phyloP scores from a whole-genome alignment of 495 filamentous ascomycete genomes.

The Cercophora sp. region DNA sequence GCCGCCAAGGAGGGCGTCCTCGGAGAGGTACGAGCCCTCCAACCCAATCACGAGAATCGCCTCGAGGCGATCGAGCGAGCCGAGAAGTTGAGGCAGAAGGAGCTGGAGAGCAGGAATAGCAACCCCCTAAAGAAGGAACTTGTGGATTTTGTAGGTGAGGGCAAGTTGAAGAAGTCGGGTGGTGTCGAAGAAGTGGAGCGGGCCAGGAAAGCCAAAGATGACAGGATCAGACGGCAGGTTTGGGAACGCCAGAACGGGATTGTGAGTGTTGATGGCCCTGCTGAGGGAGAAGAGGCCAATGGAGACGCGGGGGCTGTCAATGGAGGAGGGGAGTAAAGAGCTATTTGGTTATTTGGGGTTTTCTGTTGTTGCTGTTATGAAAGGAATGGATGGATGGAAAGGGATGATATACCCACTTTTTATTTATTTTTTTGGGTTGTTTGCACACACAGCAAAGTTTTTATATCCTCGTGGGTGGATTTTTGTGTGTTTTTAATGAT shows the following conservation, averaged over 20 bases:
- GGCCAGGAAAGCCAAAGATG: constrained; percentile 78
- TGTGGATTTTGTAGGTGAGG: constrained; percentile 82
- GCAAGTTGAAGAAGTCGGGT: constrained; percentile 89
- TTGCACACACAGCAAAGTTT: no score
- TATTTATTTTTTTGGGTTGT: not conserved
- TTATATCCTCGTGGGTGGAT: not conserved
- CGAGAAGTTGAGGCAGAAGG: constrained; percentile 81
- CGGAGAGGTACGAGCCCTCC: constrained; percentile 88
- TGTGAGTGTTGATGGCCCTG: constrained; percentile 24
- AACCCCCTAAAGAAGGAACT: constrained; percentile 89
- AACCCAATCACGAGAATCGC: constrained; percentile 89
- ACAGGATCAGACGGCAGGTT: constrained; percentile 77
- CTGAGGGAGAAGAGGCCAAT: constrained; percentile 19
- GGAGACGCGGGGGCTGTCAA: not conserved
- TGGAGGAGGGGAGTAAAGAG: not conserved
- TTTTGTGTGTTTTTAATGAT: no score
- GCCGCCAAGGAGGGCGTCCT: constrained; percentile 87
- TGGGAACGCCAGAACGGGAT: constrained; percentile 67
- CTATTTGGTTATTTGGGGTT: not conserved
- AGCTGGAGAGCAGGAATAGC: constrained; percentile 70
- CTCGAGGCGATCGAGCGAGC: constrained; percentile 94
- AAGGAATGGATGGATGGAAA: not conserved
- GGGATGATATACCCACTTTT: not conserved
- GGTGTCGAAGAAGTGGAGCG: constrained; percentile 92
- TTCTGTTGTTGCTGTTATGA: not conserved